These are phyloP conservation scores for Agrocybe chaxingu DNA, from an alignment of 768 basidiomycete species.

Conservation along the genomic window DNA sequence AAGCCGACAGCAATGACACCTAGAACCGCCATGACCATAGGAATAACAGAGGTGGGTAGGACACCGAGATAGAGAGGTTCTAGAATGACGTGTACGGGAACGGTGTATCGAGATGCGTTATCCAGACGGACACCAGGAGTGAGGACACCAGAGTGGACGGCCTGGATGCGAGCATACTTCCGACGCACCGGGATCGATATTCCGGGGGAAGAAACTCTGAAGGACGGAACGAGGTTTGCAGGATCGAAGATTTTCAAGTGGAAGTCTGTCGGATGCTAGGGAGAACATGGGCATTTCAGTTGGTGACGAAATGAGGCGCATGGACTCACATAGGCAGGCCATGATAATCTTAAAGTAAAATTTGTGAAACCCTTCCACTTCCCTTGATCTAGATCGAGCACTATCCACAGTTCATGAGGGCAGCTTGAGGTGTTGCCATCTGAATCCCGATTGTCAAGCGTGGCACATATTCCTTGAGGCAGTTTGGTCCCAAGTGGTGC, in stretches of 20 bases:
- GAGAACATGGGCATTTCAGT: background rate
- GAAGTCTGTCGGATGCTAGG: constrained; percentile 26
- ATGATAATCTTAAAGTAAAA: constrained; percentile 53
- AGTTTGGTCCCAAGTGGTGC: constrained; percentile 34
- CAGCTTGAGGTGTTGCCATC: constrained; percentile 17
- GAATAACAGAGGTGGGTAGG: constrained; percentile 50
- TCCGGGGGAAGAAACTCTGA: constrained; percentile 6
- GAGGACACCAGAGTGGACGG: constrained; percentile 50
- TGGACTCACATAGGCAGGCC: constrained; percentile 49
- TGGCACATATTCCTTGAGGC: constrained; percentile 12
- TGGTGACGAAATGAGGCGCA: background rate
- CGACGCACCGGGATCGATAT: constrained; percentile 27
- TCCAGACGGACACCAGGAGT: constrained; percentile 29
- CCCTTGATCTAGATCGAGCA: constrained; percentile 39
- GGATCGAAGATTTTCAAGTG: constrained; percentile 29
- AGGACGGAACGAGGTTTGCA: constrained; percentile 18
- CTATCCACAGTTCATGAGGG: constrained; percentile 46
- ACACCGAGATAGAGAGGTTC: constrained; percentile 62
- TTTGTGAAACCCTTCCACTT: constrained; percentile 38
- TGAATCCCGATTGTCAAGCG: constrained; percentile 21
- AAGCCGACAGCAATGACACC: constrained; percentile 19
- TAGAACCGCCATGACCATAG: constrained; percentile 29
- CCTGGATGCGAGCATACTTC: constrained; percentile 57
- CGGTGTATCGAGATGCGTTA: constrained; percentile 20
- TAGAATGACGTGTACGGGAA: constrained; percentile 53